These are phyloP conservation scores for Prunus kanzakura DNA, from an alignment of 306 rosid species.

Conservation along the genomic window DNA sequence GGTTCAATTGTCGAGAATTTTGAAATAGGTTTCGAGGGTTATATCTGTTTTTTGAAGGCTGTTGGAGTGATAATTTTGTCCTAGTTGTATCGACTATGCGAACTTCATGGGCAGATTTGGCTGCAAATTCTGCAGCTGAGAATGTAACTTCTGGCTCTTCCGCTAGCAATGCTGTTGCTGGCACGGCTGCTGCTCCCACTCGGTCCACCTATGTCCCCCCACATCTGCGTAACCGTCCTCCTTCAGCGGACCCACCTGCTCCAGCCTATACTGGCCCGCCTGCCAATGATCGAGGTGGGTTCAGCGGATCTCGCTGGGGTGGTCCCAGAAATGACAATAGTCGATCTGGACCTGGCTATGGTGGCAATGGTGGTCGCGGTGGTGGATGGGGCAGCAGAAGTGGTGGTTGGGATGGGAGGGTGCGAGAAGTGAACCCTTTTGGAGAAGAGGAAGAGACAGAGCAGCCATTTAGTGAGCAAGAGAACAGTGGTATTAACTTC, in stretches of 20 bases:
- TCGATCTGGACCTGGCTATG: conserved; percentile 52
- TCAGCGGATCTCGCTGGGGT: conserved; percentile 45
- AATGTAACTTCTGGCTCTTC: conserved; percentile 47
- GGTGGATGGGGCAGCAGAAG: conserved; percentile 55
- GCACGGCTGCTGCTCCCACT: conserved; percentile 29
- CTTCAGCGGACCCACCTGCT: conserved; percentile 44
- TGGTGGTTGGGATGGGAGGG: conserved; percentile 74
- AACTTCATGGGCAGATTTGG: conserved; percentile 93
- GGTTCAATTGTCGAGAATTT: conserved; percentile 12
- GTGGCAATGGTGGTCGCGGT: conserved; percentile 40
- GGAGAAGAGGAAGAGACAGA: conserved; percentile 53
- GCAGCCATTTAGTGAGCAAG: conserved; percentile 45
- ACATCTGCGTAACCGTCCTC: conserved; percentile 66
- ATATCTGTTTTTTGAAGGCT: neutral
- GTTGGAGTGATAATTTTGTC: conserved; percentile 19
- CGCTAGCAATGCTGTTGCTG: conserved; percentile 29
- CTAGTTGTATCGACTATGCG: conserved; percentile 53
- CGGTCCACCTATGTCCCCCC: conserved; percentile 75
- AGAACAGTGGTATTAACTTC: conserved; percentile 63
- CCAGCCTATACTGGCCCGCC: conserved; percentile 36
- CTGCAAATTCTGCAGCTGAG: conserved; percentile 79
- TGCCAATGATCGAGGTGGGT: conserved; percentile 38
- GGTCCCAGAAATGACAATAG: conserved; percentile 43
- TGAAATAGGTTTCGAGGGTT: neutral
- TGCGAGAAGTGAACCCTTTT: conserved; percentile 73